Evolutionary conservation across 768 basidiomycete species (phyloP), one percentile per base, ranked within the genome.

Genomic region (Lanmaoa rubissima): DNA sequence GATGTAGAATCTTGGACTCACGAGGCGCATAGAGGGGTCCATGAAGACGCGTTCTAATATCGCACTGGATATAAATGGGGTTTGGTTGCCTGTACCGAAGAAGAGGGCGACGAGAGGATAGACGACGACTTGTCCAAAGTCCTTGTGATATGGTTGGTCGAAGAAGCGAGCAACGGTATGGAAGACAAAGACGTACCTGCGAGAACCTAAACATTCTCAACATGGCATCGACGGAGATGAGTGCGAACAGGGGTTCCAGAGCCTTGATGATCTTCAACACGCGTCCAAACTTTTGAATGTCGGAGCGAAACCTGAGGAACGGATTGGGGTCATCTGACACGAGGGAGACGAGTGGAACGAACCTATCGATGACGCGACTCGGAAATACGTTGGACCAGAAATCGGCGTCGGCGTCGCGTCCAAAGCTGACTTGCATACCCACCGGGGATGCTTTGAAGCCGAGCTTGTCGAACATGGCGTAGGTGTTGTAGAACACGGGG

Each of bases 281-380:
- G 16, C 46, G 51, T 44, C 36, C 50, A 51, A 58, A 53, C n/a
- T 44, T 53, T 19, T 39, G 45, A 12, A 58, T 60, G n/a, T 57
- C 44, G 16, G 58, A 48, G 14, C 47, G 41, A 31, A 60, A 58
- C n/a, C 58, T 59, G 34, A 12, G 21, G 11, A 21, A 28, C 16
- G 3, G 16, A 17, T 8, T 35, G 21, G 21, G 10, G 9, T 19
- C 14, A 4, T 48, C 47, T 35, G 13, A 21, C 6, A 16, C 9
- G 19, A 11, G 16, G 34, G 21, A 21, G 32, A 17, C 14, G 34
- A 7, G 16, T 21, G 6, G 21, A 34, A 12, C 21, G 21, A 6
- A 48, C 48, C 35, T 48, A 9, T 48, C 48, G 16, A 48, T 48
- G 26, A 44, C 43, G 26, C 8, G 26, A 28, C 43, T 44, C 26